A percentile compares a stretch with the other conserved stretches of the same genome.
phyloP scores from a whole-genome alignment of 768 basidiomycete species.

The Lenzites betulinus region DNA sequence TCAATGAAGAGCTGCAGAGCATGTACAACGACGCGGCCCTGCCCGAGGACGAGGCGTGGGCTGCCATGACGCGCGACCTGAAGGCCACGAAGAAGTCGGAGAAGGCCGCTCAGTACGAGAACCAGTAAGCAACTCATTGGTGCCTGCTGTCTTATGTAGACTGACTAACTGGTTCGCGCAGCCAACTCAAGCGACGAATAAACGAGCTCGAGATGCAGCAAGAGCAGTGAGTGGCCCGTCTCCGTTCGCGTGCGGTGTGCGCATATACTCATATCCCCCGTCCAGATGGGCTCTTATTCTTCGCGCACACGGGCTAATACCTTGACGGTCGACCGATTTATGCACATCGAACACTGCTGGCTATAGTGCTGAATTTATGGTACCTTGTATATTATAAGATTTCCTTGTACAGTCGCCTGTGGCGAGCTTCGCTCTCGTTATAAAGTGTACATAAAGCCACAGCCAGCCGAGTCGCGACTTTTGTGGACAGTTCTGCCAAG shows the following conservation, averaged over 20 bases:
- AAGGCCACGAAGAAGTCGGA: slow-evolving; percentile 78
- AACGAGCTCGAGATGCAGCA: slow-evolving; percentile 73
- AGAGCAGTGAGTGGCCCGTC: slow-evolving; percentile 67
- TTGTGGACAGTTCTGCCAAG: no score
- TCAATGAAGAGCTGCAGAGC: slow-evolving; percentile 90
- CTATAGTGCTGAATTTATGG: slow-evolving; percentile 12
- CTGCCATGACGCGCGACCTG: slow-evolving; percentile 68
- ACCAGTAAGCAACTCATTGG: slow-evolving; percentile 56
- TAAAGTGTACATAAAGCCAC: no score
- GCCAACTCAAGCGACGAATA: slow-evolving; percentile 69
- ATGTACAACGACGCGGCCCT: slow-evolving; percentile 88
- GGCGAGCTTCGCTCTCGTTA: neutral
- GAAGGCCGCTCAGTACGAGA: slow-evolving; percentile 76
- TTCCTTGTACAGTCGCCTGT: neutral
- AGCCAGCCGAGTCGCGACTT: no score
- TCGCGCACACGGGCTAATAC: slow-evolving; percentile 46
- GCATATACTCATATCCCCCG: neutral
- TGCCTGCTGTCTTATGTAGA: neutral
- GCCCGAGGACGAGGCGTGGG: slow-evolving; percentile 82
- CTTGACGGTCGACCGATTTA: slow-evolving; percentile 27
- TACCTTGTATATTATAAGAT: slow-evolving; percentile 3
- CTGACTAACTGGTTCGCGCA: slow-evolving; percentile 30
- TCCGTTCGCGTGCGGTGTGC: slow-evolving; percentile 6
- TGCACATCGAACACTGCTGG: neutral
- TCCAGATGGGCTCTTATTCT: slow-evolving; percentile 69